phyloP scores from a whole-genome alignment of 352 stramenopile genomes.

The Phytophthora rubi region DNA sequence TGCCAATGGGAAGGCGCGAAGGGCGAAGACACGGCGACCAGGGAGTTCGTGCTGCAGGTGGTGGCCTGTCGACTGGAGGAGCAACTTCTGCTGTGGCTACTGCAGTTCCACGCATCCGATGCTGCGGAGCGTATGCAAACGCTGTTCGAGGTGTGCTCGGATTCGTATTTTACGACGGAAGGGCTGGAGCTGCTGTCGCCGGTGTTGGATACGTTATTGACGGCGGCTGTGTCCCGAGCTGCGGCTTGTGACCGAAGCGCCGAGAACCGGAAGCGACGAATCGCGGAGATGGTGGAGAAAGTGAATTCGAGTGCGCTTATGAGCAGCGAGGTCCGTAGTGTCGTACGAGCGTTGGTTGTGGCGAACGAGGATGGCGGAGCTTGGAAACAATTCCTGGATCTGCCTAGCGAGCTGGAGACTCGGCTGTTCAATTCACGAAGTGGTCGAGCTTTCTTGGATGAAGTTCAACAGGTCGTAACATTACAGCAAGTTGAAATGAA shows the following conservation, averaged over 20 bases:
- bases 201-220: conserved; percentile 21
- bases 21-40: conserved; percentile 1
- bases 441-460: conserved; percentile 28
- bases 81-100: conserved; percentile 37
- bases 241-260: conserved; percentile 19
- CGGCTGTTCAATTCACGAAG: conserved; percentile 32
- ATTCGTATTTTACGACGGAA: conserved; percentile 15
- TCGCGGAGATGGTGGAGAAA: conserved; percentile 10
- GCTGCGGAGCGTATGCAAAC: conserved; percentile 23
- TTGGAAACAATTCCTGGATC: conserved; percentile 34
- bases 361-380: background rate
- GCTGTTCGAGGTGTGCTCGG: conserved; percentile 19
- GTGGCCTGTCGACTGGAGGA: conserved; percentile 36
- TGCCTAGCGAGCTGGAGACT: conserved; percentile 26
- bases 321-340: conserved; percentile 4
- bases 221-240: conserved; percentile 18
- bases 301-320: conserved; percentile 3
- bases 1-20: conserved; percentile 22
- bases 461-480: conserved; percentile 16
- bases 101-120: conserved; percentile 45
- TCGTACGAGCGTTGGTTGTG: conserved; percentile 10
- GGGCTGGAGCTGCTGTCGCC: conserved; percentile 8
- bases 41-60: conserved; percentile 32
- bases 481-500: conserved; percentile 27
- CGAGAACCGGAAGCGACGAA: conserved; percentile 10